phyloP scores from a whole-genome alignment of 1,284 basidiomycete genomes.

The Fomitopsis palustris region DNA sequence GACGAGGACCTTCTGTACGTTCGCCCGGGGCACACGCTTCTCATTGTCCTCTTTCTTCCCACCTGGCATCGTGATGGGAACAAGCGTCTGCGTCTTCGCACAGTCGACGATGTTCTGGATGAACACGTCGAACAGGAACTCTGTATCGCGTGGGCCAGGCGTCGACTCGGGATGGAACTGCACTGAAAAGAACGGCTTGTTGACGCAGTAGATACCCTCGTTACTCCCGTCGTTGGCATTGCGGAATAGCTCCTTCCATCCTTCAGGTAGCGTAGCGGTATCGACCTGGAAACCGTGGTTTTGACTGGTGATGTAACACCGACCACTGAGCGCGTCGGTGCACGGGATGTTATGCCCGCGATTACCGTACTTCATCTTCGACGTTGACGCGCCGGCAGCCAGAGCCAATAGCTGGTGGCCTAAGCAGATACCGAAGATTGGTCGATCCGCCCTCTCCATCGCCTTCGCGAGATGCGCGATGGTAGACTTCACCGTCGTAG shows the following conservation, averaged over 20 bases:
- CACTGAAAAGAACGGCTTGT: constrained; percentile 97
- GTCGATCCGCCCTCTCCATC: constrained; percentile 72
- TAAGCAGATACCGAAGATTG: constrained; percentile 98
- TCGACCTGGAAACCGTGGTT: constrained; percentile 99
- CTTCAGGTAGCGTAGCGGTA: constrained; percentile 69
- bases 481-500: constrained; percentile 79
- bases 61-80: constrained; percentile 85
- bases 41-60: constrained; percentile 85
- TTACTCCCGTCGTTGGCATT: constrained; percentile 98
- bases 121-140: constrained; percentile 99
- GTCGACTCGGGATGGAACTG: constrained; percentile 99
- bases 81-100: constrained; percentile 61
- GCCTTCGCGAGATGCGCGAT: constrained; percentile 71
- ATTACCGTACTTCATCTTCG: constrained; percentile 99
- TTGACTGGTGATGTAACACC: constrained; percentile 99
- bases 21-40: constrained; percentile 68
- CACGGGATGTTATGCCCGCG: constrained; percentile 99
- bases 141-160: constrained; percentile 97
- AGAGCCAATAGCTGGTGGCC: constrained; percentile 97
- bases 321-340: constrained; percentile 88
- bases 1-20: constrained; percentile 92
- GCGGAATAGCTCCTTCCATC: constrained; percentile 93
- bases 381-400: constrained; percentile 90
- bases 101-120: constrained; percentile 84
- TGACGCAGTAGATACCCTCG: constrained; percentile 94